phyloP scores from a whole-genome alignment of 139 green algal genomes.

The Coelastrella sp. region DNA sequence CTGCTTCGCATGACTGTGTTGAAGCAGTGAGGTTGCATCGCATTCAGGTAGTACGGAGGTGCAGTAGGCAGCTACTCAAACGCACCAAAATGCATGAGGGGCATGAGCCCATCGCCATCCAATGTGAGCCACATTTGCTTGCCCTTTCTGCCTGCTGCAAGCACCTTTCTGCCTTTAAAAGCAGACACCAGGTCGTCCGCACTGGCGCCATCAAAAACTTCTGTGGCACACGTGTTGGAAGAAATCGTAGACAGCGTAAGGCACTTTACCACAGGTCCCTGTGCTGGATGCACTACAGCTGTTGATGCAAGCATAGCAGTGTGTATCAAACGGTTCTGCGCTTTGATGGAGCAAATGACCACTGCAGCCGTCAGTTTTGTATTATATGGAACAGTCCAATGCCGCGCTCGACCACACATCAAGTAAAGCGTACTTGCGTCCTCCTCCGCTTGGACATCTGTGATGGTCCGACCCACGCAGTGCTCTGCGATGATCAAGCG shows the following conservation, averaged over 20 bases:
- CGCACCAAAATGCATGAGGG: conserved; percentile 84
- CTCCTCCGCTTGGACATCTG: conserved; percentile 49
- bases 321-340: too few relatives aligned
- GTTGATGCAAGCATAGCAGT: too few relatives aligned
- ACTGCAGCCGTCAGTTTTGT: too few relatives aligned
- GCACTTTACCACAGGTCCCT: background rate
- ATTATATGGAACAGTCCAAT: background rate
- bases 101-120: conserved; percentile 54
- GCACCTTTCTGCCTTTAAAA: conserved; percentile 40
- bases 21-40: background rate
- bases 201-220: conserved; percentile 28
- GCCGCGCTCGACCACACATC: background rate
- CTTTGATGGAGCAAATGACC: too few relatives aligned
- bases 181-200: background rate
- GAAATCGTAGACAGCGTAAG: too few relatives aligned
- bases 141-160: conserved; percentile 63
- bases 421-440: conserved; percentile 47
- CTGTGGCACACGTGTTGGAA: background rate
- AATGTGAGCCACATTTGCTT: conserved; percentile 90
- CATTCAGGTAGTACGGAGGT: background rate
- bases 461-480: conserved; percentile 47
- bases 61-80: background rate
- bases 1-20: too few relatives aligned
- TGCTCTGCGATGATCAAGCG: conserved; percentile 58
- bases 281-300: background rate